These are phyloP conservation scores for Euphorbia peplus DNA, from an alignment of 345 rosid genomes.

Conservation along the genomic window DNA sequence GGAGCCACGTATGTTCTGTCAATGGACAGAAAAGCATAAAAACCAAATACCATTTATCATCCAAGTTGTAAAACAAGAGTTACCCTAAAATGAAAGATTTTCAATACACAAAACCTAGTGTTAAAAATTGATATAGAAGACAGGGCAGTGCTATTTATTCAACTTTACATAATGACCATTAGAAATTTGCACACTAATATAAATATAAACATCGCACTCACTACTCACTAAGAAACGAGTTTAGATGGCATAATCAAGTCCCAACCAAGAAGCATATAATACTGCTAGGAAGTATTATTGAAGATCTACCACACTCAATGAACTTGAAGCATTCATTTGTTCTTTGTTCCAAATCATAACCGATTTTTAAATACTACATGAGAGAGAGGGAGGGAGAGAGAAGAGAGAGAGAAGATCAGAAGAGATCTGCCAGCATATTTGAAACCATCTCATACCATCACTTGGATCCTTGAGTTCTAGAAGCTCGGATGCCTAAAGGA, in stretches of 20 bases:
- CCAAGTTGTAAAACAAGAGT: background rate
- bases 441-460: background rate
- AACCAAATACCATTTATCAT: constrained; percentile 1
- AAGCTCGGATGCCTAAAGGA: too few species aligned
- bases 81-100: background rate
- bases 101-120: constrained; percentile 1
- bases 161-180: background rate
- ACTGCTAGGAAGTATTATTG: background rate
- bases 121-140: background rate
- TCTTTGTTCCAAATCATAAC: background rate
- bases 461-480: too few species aligned
- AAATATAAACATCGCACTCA: background rate
- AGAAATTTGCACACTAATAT: constrained; percentile 1
- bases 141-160: background rate
- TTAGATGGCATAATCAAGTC: background rate
- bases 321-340: background rate
- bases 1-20: constrained; percentile 98
- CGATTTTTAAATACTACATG: background rate
- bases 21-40: constrained; percentile 21
- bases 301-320: background rate
- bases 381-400: background rate
- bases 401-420: background rate
- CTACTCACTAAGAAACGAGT: background rate
- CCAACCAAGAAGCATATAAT: background rate
- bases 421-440: background rate